Evolutionary conservation across 73 alveolate species (phyloP), one percentile per base, ranked within the genome.

Genomic region (Paraurostyla sp.): DNA sequence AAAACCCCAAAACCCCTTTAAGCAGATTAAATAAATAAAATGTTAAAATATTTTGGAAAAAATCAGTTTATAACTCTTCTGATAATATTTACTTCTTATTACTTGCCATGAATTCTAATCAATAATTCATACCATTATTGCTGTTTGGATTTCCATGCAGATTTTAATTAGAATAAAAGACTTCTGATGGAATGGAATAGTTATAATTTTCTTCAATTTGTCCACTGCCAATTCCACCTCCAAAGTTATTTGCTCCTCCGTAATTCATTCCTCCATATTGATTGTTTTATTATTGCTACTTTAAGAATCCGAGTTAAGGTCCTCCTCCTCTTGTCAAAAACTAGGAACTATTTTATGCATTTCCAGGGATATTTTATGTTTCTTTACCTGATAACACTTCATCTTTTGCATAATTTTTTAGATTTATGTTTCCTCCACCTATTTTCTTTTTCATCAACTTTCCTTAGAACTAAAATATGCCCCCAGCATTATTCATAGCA

Each of bases 161-260:
- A 30, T 59, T 59, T 59, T 59, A 27, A 59, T 22, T 46, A n/a
- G 83, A 43, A 23, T 73, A 73, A 50, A 73, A 73, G n/a, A 48
- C 52, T 29, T 73, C 87, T 11, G 87, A 73, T 20, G 87, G 87
- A 1, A 73, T 73, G 33, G 71, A 43, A 29, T 73, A 73, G 71
- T 73, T 73, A 29, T 73, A 73, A 9, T 22, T 45, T 27, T 73
- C 87, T 69, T 45, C 48, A 32, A 11, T 45, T 7, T 11, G 29
- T 23, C 54, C 54, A 11, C 38, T 33, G n/a, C 11, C 20, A 18
- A 35, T 4, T n/a, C 42, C 71, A 6, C 36, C 36, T 2, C 29
- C 59, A 13, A 11, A 13, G 18, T 46, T 13, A 20, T 20, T 13
- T 13, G 22, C 13, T 13, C 58, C 13, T n/a, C n/a, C n/a, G 36